Conservation (phyloP, 2,329 filamentous ascomycete species). For the Phialophora expanda region DNA sequence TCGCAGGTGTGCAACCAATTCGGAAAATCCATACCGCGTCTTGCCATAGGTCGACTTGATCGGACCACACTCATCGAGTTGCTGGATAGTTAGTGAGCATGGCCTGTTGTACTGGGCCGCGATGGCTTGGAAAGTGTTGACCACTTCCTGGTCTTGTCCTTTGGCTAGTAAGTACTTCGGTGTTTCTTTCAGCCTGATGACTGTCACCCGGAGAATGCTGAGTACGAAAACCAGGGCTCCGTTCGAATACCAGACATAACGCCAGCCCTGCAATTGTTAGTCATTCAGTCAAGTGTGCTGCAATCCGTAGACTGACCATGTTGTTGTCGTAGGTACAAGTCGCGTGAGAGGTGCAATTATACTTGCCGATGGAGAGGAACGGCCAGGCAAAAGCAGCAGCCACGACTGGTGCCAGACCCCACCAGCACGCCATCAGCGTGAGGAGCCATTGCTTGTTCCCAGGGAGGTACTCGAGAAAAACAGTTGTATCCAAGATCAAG, state of each 20-base stretch:
- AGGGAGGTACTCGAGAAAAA: slow-evolving; percentile 64
- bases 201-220: slow-evolving; percentile 69
- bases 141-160: slow-evolving; percentile 70
- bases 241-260: slow-evolving; percentile 72
- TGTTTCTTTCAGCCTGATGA: slow-evolving; percentile 74
- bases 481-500: slow-evolving; percentile 48
- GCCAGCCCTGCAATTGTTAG: slow-evolving; percentile 64
- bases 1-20: slow-evolving; percentile 58
- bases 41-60: slow-evolving; percentile 43
- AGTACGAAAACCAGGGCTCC: slow-evolving; percentile 73
- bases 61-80: slow-evolving; percentile 54
- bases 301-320: slow-evolving; percentile 35
- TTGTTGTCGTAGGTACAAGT: slow-evolving; percentile 59
- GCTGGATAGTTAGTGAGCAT: slow-evolving; percentile 58
- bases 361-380: slow-evolving; percentile 31
- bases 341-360: slow-evolving; percentile 41
- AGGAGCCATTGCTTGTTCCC: slow-evolving; percentile 66
- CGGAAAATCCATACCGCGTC: slow-evolving; percentile 41
- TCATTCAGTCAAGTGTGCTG: not conserved
- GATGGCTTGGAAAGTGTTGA: slow-evolving; percentile 66
- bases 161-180: slow-evolving; percentile 80
- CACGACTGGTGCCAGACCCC: slow-evolving; percentile 41
- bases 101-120: slow-evolving; percentile 59
- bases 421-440: slow-evolving; percentile 46
- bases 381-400: slow-evolving; percentile 38